These are phyloP conservation scores for Coix lacrymajobi DNA, from an alignment of 176 grass and related monocot genomes.

Conservation along the genomic window DNA sequence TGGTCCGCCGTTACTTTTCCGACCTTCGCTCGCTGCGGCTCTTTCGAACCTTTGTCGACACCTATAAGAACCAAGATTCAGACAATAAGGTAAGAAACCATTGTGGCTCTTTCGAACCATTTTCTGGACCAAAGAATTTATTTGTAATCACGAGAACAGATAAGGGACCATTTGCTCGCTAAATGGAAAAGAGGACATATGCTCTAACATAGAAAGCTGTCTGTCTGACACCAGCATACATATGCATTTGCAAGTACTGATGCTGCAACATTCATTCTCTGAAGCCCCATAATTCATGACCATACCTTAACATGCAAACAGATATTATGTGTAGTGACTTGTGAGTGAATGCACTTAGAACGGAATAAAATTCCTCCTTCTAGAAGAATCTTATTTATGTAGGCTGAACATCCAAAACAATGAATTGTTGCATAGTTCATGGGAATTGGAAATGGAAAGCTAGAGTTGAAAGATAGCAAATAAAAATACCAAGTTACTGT, in stretches of 20 bases:
- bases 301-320: background rate
- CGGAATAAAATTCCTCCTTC: background rate
- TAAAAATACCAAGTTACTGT: background rate
- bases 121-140: background rate
- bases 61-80: slow-evolving; percentile 49
- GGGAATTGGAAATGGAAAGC: background rate
- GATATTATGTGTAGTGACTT: background rate
- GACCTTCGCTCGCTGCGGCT: slow-evolving; percentile 63
- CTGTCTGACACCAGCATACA: background rate
- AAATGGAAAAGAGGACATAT: background rate
- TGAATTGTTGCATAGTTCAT: background rate
- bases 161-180: background rate
- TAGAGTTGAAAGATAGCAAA: background rate
- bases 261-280: background rate
- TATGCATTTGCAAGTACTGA: background rate
- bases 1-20: slow-evolving; percentile 80
- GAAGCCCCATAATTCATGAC: background rate
- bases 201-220: background rate
- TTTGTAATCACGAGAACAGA: background rate
- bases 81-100: slow-evolving; percentile 4
- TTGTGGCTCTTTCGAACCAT: background rate
- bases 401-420: background rate
- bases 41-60: slow-evolving; percentile 75
- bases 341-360: background rate
- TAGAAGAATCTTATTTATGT: background rate